A percentile compares a stretch with the other conserved stretches of the same genome.
Evolutionary conservation across 352 stramenopile species (phyloP).

Genomic region (Achlya hypogyna): DNA sequence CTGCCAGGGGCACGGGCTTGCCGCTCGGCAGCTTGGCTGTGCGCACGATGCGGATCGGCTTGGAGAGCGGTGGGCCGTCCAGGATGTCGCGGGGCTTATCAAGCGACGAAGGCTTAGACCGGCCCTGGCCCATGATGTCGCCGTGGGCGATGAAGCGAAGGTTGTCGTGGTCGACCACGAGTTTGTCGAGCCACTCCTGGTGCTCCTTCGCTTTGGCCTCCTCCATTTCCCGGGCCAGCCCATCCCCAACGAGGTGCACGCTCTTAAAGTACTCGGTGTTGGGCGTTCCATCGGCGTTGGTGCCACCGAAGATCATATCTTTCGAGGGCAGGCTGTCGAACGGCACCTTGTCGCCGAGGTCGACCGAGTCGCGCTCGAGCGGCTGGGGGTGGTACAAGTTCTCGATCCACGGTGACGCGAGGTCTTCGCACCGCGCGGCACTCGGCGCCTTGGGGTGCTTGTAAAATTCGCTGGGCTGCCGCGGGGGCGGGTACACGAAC

Average conservation of each 20-base stretch:
- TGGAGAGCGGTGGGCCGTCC: slow-evolving; percentile 33
- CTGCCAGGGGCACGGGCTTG: slow-evolving; percentile 50
- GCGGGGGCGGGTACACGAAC: slow-evolving; percentile 81
- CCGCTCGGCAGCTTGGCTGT: slow-evolving; percentile 68
- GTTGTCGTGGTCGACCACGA: slow-evolving; percentile 83
- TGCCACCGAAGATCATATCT: slow-evolving; percentile 78
- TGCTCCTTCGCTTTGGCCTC: slow-evolving; percentile 54
- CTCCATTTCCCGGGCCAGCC: slow-evolving; percentile 60
- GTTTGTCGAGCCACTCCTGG: slow-evolving; percentile 55
- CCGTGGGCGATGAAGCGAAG: slow-evolving; percentile 82
- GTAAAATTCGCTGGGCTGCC: slow-evolving; percentile 55
- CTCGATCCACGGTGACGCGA: slow-evolving; percentile 75
- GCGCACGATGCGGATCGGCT: slow-evolving; percentile 66
- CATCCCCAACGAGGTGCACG: slow-evolving; percentile 81
- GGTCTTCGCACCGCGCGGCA: slow-evolving; percentile 70
- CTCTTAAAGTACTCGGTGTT: slow-evolving; percentile 76
- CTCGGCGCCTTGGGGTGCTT: slow-evolving; percentile 59
- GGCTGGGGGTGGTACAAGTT: slow-evolving; percentile 66
- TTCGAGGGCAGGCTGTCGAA: slow-evolving; percentile 85
- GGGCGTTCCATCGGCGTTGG: slow-evolving; percentile 50
- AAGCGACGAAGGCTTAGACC: slow-evolving; percentile 43
- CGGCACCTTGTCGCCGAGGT: slow-evolving; percentile 22
- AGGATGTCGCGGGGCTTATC: slow-evolving; percentile 78
- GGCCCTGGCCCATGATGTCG: slow-evolving; percentile 63
- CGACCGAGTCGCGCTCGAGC: slow-evolving; percentile 32